Base-by-base conservation (phyloP, 371 early-diverging fungal genomes). In the Actinomortierella ambigua region DNA sequence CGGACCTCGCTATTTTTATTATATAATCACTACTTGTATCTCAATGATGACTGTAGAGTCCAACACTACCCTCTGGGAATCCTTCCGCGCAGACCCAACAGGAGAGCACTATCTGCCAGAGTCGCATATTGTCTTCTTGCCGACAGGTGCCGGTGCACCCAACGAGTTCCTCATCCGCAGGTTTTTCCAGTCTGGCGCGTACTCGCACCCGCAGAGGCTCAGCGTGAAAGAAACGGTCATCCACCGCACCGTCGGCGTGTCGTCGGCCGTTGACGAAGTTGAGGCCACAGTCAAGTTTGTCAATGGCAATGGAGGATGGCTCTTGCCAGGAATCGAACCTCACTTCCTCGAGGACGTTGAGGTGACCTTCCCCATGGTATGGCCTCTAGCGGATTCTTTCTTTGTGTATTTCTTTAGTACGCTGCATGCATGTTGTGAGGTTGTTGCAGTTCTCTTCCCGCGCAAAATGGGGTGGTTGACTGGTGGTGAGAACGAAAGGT, bases 231-330 rank as follows among this genome's bases (percentile, higher is more conserved):
- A 71, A 53, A 58, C 26, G 13, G 56, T 62, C 28, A 65, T 71
- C 17, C 66, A 71, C 34, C 51, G 71, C 5, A 71, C 71, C n/a
- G 60, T 71, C 7, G 71, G 71, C 18, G 71, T 59, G 27, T 59
- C 66, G 15, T 71, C 71, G 20, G 71, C 71, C 4, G 71, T 65
- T 15, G 71, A 71, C 52, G 71, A 71, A 18, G 71, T 71, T 41
- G 71, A 61, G 50, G 55, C 59, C 11, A 71, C 71, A 4, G 71
- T 71, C 71, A 71, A 71, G 71, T 71, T 71, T 62, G 66, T 65
- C 63, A 61, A 65, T 2, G 71, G 71, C 2, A 40, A 52, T 13
- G 71, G 71, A 27, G 71, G 66, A 4, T 71, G 71, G 71, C 46
- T 71, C 34, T 50, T 71, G 24, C 71, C 71, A 4, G 63, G 66